phyloP scores from a whole-genome alignment of 331 rosid genomes.

The Malus hybrid region DNA sequence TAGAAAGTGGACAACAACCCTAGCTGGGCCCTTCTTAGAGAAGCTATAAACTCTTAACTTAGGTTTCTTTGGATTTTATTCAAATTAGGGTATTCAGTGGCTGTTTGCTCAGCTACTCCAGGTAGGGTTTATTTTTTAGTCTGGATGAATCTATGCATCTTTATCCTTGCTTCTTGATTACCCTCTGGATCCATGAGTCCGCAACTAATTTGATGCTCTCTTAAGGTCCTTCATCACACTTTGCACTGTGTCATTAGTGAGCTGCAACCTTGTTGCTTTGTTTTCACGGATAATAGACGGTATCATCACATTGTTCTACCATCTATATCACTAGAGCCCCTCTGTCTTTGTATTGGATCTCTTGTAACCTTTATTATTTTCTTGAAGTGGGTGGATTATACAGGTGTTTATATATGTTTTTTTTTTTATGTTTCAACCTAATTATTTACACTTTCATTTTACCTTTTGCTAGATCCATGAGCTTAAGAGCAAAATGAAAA shows the following conservation, averaged over 20 bases:
- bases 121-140: neutral
- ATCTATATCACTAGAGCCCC: neutral
- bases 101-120: neutral
- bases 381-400: neutral
- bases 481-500: slow-evolving; percentile 20
- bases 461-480: slow-evolving; percentile 11
- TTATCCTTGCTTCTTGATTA: neutral
- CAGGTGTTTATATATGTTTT: neutral
- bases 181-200: neutral
- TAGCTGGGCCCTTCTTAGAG: too few species aligned
- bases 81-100: neutral
- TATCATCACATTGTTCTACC: neutral
- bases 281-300: neutral
- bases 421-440: neutral
- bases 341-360: neutral
- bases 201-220: neutral
- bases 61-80: too few species aligned
- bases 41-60: too few species aligned
- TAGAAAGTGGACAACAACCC: too few species aligned
- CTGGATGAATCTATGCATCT: neutral
- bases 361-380: neutral
- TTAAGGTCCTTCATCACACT: neutral
- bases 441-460: neutral
- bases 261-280: neutral
- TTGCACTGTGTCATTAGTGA: neutral